Conservation (phyloP, 768 basidiomycete species). For the Kwoniella bestiolae region DNA sequence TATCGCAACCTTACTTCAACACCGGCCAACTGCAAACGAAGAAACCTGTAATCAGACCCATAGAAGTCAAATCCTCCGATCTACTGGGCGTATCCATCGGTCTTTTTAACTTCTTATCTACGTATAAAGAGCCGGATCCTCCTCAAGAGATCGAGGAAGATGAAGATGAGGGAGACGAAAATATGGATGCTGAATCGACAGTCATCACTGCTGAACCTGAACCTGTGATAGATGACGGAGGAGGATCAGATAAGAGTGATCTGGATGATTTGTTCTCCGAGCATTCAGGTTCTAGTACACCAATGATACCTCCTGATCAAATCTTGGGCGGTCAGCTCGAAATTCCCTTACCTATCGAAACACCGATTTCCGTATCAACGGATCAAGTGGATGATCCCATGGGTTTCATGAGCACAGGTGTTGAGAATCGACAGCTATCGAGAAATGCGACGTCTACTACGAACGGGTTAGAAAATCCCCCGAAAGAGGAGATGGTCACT, state of each 20-base stretch:
- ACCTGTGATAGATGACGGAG: constrained; percentile 3
- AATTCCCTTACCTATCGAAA: too few species aligned
- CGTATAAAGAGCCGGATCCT: constrained; percentile 22
- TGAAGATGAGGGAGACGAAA: constrained; percentile 20
- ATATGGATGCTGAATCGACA: constrained; percentile 25
- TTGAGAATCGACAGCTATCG: background rate
- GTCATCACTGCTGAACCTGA: constrained; percentile 8
- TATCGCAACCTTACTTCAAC: background rate
- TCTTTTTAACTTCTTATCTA: constrained; percentile 27
- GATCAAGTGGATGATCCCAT: background rate
- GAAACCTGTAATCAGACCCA: background rate
- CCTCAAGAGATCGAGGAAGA: constrained; percentile 5
- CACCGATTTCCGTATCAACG: too few species aligned
- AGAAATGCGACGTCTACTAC: background rate
- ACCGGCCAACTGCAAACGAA: background rate
- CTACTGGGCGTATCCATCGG: constrained; percentile 15
- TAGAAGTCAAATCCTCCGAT: constrained; percentile 3
- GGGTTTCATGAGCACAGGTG: background rate
- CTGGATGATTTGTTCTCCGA: constrained; percentile 33
- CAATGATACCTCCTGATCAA: background rate
- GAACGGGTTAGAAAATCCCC: background rate
- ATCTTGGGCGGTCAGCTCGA: too few species aligned
- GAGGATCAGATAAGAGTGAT: constrained; percentile 1
- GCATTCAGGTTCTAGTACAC: constrained; percentile 15
- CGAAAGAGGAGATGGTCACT: constrained; percentile 15